Evolutionary conservation across 1,139 yeast species (phyloP).

Genomic region (Candida dubliniensis): DNA sequence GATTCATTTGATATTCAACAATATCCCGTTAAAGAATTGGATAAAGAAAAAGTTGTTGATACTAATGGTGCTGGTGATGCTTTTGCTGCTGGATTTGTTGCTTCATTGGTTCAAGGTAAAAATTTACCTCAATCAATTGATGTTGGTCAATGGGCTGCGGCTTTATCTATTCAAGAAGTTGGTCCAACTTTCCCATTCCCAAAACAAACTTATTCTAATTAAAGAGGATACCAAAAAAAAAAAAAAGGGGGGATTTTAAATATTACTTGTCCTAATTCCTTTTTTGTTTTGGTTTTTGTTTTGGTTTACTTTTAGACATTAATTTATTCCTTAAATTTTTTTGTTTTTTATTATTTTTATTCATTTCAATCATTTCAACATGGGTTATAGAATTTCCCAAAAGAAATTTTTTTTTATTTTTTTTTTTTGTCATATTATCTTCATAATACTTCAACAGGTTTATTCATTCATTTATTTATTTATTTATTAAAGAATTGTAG

Average conservation of each 20-base stretch:
- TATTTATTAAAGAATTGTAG: no score
- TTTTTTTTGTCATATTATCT: no score
- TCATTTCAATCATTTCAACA: slow-evolving; percentile 11
- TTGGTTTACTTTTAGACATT: neutral
- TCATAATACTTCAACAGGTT: no score
- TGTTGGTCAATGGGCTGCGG: slow-evolving; percentile 97
- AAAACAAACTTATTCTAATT: slow-evolving; percentile 54
- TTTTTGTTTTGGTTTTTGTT: neutral
- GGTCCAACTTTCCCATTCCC: slow-evolving; percentile 95
- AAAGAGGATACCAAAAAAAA: slow-evolving; percentile 6
- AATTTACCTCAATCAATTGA: slow-evolving; percentile 62
- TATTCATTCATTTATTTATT: no score
- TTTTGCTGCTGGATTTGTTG: slow-evolving; percentile 95
- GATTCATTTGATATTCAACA: slow-evolving; percentile 49
- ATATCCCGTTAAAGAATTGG: slow-evolving; percentile 72
- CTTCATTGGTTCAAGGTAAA: slow-evolving; percentile 80
- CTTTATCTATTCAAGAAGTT: slow-evolving; percentile 83
- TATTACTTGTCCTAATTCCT: neutral
- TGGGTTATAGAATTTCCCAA: slow-evolving; percentile 5
- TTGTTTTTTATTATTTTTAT: neutral
- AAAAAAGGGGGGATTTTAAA: no score
- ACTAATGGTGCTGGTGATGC: slow-evolving; percentile 99
- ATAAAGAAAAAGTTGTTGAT: slow-evolving; percentile 68
- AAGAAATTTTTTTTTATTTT: no score
- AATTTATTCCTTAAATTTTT: neutral